Evolutionary conservation across 345 rosid species (phyloP), one percentile per base, ranked within the genome.

Genomic region (Eucalyptus cloeziana): DNA sequence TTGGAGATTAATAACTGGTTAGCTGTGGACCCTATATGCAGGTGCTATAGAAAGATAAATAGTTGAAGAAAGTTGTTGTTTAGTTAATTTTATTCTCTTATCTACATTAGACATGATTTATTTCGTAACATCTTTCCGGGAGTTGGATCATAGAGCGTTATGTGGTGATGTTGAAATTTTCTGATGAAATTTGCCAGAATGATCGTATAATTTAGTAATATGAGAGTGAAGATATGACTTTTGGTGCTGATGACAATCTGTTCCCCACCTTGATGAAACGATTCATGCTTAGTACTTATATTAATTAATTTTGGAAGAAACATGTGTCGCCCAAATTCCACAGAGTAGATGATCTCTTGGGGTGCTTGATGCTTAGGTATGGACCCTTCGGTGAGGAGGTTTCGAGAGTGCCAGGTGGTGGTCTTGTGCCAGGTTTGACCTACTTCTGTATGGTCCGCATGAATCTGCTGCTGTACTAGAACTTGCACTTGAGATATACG

Each of bases 321-420:
- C 40, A 7, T 3, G 5, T 64, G 76, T n/a, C 40, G 2, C 44
- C 14, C 47, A 7, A 24, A 49, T 37, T 67, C 67, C 54, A 1
- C 24, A 31, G 1, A 31, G 10, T 31, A 87, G 10, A 25, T 17
- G 30, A 40, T 33, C 60, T 17, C 8, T 49, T 51, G 51, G 56
- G 14, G 25, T 89, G 89, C 79, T 91, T 91, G 44, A 88, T 90
- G 31, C 88, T 85, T 91, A 97, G 99, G 94, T 88, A 92, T 88
- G 99, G 98, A 85, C 91, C 54, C 49, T 95, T 97, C 87, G 99
- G 99, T 40, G 89, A 91, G 90, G 98, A 96, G 95, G 98, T 96
- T 90, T 94, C 93, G n/a, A 94, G 98, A 88, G 99, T 97, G 89
- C 98, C 96, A 90, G 99, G 99, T 89, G 99, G 99, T 91, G 99